Conservation (phyloP, 768 basidiomycete genomes). For the Candolleomyces efflorescens region DNA sequence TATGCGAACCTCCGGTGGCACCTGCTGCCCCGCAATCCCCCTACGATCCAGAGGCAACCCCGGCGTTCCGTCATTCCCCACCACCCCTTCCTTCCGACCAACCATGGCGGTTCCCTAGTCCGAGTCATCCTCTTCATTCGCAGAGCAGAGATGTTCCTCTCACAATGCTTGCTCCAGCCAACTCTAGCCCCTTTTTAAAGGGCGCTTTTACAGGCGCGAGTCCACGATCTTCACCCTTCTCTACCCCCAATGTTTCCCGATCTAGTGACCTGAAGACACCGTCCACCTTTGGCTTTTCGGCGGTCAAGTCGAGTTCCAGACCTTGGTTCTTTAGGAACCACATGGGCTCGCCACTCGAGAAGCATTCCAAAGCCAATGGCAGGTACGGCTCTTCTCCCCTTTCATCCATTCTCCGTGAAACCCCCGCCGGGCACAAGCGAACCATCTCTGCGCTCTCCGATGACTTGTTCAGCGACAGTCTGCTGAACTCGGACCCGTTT, state of each 20-base stretch:
- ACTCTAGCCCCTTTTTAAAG: slow-evolving; percentile 40
- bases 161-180: slow-evolving; percentile 46
- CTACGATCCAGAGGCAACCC: slow-evolving; percentile 70
- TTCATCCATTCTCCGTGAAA: slow-evolving; percentile 2
- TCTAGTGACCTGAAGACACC: slow-evolving; percentile 11
- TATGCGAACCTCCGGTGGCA: slow-evolving; percentile 26
- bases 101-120: slow-evolving; percentile 79
- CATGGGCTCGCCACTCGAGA: slow-evolving; percentile 6
- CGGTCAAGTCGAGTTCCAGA: background rate
- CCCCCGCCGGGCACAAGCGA: slow-evolving; percentile 19
- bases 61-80: slow-evolving; percentile 75
- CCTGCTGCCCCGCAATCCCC: slow-evolving; percentile 59
- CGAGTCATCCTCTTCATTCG: slow-evolving; percentile 72
- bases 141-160: slow-evolving; percentile 60
- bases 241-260: slow-evolving; percentile 11
- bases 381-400: background rate
- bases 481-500: slow-evolving; percentile 41
- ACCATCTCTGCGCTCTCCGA: slow-evolving; percentile 33
- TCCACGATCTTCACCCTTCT: slow-evolving; percentile 36
- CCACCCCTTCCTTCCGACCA: slow-evolving; percentile 72
- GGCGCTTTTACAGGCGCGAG: slow-evolving; percentile 25
- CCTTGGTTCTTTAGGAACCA: slow-evolving; percentile 7
- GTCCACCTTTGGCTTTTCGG: slow-evolving; percentile 3
- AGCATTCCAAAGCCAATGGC: slow-evolving; percentile 1
- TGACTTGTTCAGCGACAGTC: slow-evolving; percentile 37